Percentiles rank a stretch among this genome's conserved stretches.
These are phyloP conservation scores for Suillus subalutaceus DNA, from an alignment of 768 basidiomycete genomes.

Conservation along the genomic window DNA sequence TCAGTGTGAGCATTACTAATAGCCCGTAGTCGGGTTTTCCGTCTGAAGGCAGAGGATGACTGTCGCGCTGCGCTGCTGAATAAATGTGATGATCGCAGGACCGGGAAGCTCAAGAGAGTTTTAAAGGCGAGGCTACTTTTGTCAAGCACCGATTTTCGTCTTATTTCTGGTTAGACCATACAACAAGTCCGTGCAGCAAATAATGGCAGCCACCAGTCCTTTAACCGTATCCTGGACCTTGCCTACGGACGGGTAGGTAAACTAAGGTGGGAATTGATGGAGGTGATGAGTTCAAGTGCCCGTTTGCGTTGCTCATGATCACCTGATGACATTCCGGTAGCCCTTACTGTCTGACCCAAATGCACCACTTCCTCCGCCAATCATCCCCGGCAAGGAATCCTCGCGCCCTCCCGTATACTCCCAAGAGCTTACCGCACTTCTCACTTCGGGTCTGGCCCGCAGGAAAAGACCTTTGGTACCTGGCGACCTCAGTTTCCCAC, in stretches of 20 bases:
- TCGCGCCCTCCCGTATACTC: conserved; percentile 71
- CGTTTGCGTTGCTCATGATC: conserved; percentile 5
- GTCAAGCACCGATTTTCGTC: conserved; percentile 4
- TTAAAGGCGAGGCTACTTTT: conserved; percentile 44
- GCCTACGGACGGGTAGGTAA: conserved; percentile 81
- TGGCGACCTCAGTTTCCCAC: conserved; percentile 49
- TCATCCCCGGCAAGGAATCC: conserved; percentile 52
- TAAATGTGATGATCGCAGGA: conserved; percentile 32
- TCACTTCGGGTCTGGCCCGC: conserved; percentile 54
- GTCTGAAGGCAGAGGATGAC: conserved; percentile 60
- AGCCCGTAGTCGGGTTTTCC: conserved; percentile 60
- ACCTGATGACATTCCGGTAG: conserved; percentile 37
- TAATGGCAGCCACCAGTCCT: conserved; percentile 48
- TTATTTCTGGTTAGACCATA: conserved; percentile 47
- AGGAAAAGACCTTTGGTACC: conserved; percentile 46
- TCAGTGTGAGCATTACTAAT: conserved; percentile 6
- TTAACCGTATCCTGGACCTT: conserved; percentile 60
- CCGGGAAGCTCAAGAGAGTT: conserved; percentile 50
- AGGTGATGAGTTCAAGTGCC: conserved; percentile 43
- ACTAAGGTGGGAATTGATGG: conserved; percentile 66
- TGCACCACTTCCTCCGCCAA: conserved; percentile 43
- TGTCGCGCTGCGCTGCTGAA: conserved; percentile 49
- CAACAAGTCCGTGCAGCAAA: conserved; percentile 58
- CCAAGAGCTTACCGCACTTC: conserved; percentile 59
- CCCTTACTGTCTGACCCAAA: conserved; percentile 55